Evolutionary conservation across 2,329 filamentous ascomycete genomes (phyloP), one percentile per base, ranked within the genome.

Genomic region (Epicoccum sorghinum): DNA sequence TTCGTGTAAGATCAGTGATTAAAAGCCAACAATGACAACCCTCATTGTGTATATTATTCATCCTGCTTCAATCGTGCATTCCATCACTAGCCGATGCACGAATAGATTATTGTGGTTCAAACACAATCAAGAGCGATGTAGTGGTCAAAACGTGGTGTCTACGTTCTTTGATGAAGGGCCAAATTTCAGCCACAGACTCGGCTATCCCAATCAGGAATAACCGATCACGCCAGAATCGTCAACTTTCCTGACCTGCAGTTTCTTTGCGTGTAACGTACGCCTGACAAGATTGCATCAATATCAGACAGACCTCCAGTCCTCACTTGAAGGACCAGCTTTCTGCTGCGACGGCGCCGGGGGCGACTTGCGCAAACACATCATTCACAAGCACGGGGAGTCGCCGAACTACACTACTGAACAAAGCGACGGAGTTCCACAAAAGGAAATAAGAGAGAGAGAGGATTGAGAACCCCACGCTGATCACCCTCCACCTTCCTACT

Each of bases 381-480:
- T n/a, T 22, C 14, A 13, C 39, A 13, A 24, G 29, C 29, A 40
- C 45, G 35, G 36, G 45, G 36, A 49, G 22, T 33, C 10, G 42
- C 52, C 46, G 42, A 33, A 6, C 27, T 10, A 46, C 10, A 13
- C 36, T 6, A 18, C n/a, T 22, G 22, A 23, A 23, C 13, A 43
- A 37, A 23, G 18, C 47, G 3, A 29, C 27, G 2, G 27, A 7
- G 9, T 32, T 24, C 39, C 12, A 27, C 36, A 33, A 13, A 33
- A 22, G 3, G 22, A 29, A 43, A 24, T 22, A 39, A 14, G 38
- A 22, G 38, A 25, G 36, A 30, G 30, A 36, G 30, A 29, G 32
- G 24, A 24, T 37, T n/a, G n/a, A 30, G 3, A 25, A 30, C 42
- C 51, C 46, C 46, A 50, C 42, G 37, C 42, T 46, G 27, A 32